phyloP scores from a whole-genome alignment of 2,329 filamentous ascomycete species.

The Penicillium sp. region DNA sequence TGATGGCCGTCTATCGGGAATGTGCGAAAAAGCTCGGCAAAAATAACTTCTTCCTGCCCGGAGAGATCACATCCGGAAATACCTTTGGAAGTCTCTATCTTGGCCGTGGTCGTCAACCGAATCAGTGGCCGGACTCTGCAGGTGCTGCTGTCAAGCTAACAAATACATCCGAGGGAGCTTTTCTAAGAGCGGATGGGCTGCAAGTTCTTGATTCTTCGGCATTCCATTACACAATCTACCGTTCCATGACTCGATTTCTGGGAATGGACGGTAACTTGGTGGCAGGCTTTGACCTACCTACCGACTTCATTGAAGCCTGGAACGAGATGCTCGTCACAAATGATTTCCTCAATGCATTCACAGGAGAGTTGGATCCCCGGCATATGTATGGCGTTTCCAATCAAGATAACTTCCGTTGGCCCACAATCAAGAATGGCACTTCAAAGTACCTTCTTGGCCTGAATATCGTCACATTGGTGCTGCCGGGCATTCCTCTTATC shows the following conservation, averaged over 20 bases:
- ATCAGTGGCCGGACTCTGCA: constrained; percentile 51
- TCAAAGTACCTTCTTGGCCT: constrained; percentile 59
- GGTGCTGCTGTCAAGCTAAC: constrained; percentile 52
- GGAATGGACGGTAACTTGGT: constrained; percentile 60
- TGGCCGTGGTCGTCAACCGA: constrained; percentile 60
- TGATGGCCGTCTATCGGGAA: constrained; percentile 57
- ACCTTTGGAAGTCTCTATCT: constrained; percentile 62
- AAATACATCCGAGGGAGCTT: constrained; percentile 46
- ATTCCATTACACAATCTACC: constrained; percentile 65
- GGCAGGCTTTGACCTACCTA: constrained; percentile 55
- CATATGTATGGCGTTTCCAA: constrained; percentile 67
- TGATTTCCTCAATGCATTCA: constrained; percentile 62
- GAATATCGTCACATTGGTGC: constrained; percentile 60
- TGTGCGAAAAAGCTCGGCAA: constrained; percentile 61
- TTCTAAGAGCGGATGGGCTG: constrained; percentile 54
- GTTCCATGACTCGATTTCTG: constrained; percentile 60
- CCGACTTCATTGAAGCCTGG: constrained; percentile 59
- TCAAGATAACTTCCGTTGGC: constrained; percentile 68
- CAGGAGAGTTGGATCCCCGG: constrained; percentile 62
- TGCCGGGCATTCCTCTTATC: constrained; percentile 62
- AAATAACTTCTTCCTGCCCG: constrained; percentile 64
- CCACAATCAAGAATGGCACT: constrained; percentile 58
- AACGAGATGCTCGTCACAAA: constrained; percentile 59
- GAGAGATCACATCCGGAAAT: constrained; percentile 65
- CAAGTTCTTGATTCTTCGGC: constrained; percentile 60